These are phyloP conservation scores for Physaria fendleri DNA, from an alignment of 345 rosid genomes.

Conservation along the genomic window DNA sequence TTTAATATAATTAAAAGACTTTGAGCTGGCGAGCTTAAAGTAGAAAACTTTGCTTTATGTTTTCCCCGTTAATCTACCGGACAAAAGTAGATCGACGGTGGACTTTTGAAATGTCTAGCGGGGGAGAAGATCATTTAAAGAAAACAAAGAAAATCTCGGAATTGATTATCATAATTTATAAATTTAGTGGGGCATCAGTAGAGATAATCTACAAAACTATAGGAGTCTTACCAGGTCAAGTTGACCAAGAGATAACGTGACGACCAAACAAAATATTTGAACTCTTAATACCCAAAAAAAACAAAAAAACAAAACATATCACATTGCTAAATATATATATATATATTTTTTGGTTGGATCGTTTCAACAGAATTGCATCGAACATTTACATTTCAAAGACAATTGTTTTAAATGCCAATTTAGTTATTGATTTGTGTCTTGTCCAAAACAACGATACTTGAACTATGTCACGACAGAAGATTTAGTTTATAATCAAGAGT, in stretches of 20 bases:
- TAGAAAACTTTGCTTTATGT: neutral
- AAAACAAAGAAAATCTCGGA: neutral
- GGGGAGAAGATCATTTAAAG: neutral
- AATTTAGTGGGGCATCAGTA: neutral
- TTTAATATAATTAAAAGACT: constrained; percentile 4
- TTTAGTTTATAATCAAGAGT: neutral
- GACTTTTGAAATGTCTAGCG: neutral
- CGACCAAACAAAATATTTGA: neutral
- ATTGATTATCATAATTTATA: neutral
- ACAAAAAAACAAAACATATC: no score
- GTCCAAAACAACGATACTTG: neutral
- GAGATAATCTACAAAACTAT: neutral
- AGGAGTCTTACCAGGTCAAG: constrained; percentile 2
- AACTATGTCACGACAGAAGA: neutral
- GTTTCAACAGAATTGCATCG: neutral
- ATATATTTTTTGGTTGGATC: neutral
- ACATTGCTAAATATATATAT: neutral
- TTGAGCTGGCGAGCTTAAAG: neutral
- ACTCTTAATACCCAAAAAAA: no score
- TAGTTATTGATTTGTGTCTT: neutral
- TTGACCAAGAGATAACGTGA: constrained; percentile 14
- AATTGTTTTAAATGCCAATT: no score
- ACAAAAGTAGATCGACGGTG: neutral
- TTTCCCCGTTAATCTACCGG: constrained; percentile 8
- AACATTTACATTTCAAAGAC: no score